phyloP scores from a whole-genome alignment of 2,329 filamentous ascomycete species.

The Eurotiales sp. region DNA sequence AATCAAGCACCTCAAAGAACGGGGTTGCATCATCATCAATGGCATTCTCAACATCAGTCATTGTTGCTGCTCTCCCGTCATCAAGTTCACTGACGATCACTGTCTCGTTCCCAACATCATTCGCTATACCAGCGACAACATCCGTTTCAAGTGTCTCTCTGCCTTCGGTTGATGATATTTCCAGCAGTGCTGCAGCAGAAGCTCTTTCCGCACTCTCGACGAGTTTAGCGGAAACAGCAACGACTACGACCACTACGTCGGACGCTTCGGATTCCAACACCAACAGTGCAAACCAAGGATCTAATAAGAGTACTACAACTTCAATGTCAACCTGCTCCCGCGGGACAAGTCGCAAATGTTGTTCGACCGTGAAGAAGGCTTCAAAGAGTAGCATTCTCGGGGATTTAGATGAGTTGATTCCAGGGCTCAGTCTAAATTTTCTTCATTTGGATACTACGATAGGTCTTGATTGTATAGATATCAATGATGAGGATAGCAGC shows the following conservation, averaged over 20 bases:
- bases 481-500: not conserved
- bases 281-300: not conserved
- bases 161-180: not conserved
- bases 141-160: not conserved
- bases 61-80: constrained; percentile 5
- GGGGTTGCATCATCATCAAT: not conserved
- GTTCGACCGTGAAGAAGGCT: constrained; percentile 8
- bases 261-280: not conserved
- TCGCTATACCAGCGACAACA: not conserved
- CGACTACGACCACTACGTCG: not conserved
- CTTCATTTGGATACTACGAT: not conserved
- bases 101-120: not conserved
- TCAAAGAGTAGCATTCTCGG: not conserved
- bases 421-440: not conserved
- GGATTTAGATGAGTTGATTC: not conserved
- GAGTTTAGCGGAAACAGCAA: not conserved
- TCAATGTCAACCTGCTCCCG: not conserved
- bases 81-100: constrained; percentile 8
- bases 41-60: not conserved
- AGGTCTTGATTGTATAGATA: constrained; percentile 5
- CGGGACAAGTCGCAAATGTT: constrained; percentile 8
- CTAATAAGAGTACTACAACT: not conserved
- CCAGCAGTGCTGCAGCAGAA: constrained; percentile 1
- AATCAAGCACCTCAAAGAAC: not conserved
- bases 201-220: not conserved